Conservation (phyloP, 495 filamentous ascomycete species). For the Darksidea phi region DNA sequence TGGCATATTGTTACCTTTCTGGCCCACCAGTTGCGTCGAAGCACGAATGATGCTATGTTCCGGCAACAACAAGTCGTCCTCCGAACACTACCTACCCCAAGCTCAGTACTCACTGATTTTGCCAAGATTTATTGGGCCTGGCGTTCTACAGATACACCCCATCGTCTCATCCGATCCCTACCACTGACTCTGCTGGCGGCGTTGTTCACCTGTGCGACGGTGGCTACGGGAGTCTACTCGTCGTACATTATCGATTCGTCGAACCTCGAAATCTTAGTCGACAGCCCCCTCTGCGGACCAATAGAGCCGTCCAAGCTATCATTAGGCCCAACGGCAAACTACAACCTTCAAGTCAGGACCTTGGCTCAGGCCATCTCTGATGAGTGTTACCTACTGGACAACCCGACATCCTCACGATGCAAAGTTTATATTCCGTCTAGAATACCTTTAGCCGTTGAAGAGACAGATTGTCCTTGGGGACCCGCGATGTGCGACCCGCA, state of each 20-base stretch:
- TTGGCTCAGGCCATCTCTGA: neutral
- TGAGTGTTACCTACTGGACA: neutral
- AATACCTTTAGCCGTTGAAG: neutral
- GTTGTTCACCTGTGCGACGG: neutral
- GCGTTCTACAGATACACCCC: neutral
- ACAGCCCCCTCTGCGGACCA: conserved; percentile 3
- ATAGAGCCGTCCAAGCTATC: neutral
- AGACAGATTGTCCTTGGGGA: neutral
- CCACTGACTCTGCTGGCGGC: neutral
- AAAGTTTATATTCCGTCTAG: neutral
- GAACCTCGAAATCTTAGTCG: conserved; percentile 9
- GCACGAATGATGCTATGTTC: conserved; percentile 2
- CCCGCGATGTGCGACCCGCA: neutral
- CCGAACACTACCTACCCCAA: conserved; percentile 4
- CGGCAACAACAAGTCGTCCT: conserved; percentile 19
- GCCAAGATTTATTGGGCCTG: conserved; percentile 2
- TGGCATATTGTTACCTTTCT: conserved; percentile 11
- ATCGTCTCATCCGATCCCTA: neutral
- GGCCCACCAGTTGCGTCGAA: conserved; percentile 3
- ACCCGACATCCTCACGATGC: neutral
- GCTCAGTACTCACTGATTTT: conserved; percentile 6
- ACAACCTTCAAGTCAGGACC: no score
- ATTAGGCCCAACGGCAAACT: neutral
- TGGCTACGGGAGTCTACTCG: conserved; percentile 11
- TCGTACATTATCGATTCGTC: neutral